These are phyloP conservation scores for Solanum corneliomulleri DNA, from an alignment of 257 asterid species.

Conservation along the genomic window DNA sequence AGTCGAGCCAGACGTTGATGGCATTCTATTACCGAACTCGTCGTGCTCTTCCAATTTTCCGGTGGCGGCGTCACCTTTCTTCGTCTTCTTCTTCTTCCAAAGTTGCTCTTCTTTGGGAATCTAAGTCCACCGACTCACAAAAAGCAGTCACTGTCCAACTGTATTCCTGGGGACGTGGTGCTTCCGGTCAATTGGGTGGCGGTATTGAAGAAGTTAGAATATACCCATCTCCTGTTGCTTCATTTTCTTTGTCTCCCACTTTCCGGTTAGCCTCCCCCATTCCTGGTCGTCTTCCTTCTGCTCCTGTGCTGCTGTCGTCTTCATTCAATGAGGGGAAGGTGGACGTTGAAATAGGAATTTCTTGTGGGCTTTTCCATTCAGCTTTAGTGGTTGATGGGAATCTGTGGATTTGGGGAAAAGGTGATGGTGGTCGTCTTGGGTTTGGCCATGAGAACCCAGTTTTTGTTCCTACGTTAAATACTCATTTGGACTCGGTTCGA, in stretches of 20 bases:
- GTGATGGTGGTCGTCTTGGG: conserved; percentile 96
- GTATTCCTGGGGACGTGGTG: conserved; percentile 95
- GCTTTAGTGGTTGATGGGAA: conserved; percentile 65
- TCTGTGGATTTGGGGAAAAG: conserved; percentile 93
- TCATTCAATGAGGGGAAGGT: background rate
- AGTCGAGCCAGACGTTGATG: background rate
- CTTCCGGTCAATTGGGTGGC: conserved; percentile 92
- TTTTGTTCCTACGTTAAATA: conserved; percentile 62
- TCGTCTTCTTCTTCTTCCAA: conserved; percentile 3
- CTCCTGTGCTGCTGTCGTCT: background rate
- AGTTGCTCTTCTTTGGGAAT: conserved; percentile 44
- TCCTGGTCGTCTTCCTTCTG: conserved; percentile 49
- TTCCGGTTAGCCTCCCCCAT: conserved; percentile 41
- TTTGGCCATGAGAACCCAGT: conserved; percentile 66
- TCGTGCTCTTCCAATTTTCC: background rate
- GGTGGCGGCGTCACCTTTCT: conserved; percentile 18
- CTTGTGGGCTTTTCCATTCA: conserved; percentile 90
- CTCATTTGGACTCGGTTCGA: conserved; percentile 25
- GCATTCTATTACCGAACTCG: conserved; percentile 2
- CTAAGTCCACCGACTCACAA: conserved; percentile 12
- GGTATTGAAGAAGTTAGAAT: conserved; percentile 72
- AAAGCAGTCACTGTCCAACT: conserved; percentile 40
- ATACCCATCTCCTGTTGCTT: conserved; percentile 62
- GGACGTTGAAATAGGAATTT: conserved; percentile 47
- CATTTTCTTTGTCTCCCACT: conserved; percentile 39